Conservation (phyloP, 73 alveolate genomes). For the Paramecium tetraurelia region DNA sequence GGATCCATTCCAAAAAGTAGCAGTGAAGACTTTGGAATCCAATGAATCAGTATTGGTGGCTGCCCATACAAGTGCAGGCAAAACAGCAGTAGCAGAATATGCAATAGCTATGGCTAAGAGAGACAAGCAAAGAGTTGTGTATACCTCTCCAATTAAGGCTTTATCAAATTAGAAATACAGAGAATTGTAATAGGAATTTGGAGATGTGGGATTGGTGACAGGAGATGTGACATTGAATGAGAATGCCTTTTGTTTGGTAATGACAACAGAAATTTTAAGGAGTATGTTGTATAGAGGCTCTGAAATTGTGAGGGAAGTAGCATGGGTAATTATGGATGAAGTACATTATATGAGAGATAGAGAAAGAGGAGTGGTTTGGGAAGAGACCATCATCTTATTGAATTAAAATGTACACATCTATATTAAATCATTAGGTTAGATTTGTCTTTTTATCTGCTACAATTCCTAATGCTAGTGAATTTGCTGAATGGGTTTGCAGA, state of each 20-base stretch:
- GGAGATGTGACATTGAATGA: slow-evolving; percentile 99
- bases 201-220: slow-evolving; percentile 99
- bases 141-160: slow-evolving; percentile 99
- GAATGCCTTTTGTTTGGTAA: slow-evolving; percentile 96
- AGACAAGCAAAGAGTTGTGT: slow-evolving; percentile 96
- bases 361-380: slow-evolving; percentile 99
- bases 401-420: slow-evolving; percentile 44
- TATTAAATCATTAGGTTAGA: slow-evolving; percentile 47
- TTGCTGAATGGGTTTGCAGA: slow-evolving; percentile 98
- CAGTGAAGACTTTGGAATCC: slow-evolving; percentile 92
- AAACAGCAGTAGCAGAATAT: slow-evolving; percentile 99
- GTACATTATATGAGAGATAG: slow-evolving; percentile 99
- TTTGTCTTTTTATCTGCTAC: slow-evolving; percentile 99
- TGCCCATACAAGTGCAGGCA: slow-evolving; percentile 99
- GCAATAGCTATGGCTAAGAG: slow-evolving; percentile 98
- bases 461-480: slow-evolving; percentile 99
- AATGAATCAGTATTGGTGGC: slow-evolving; percentile 99
- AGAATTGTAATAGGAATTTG: slow-evolving; percentile 97
- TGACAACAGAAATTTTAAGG: slow-evolving; percentile 99
- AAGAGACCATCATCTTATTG: slow-evolving; percentile 97
- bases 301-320: slow-evolving; percentile 98
- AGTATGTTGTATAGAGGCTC: slow-evolving; percentile 99
- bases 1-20: slow-evolving; percentile 95
- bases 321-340: slow-evolving; percentile 99
- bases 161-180: slow-evolving; percentile 98